phyloP scores from a whole-genome alignment of 75 land plant genomes.

The Chamaecyparis obtusa region DNA sequence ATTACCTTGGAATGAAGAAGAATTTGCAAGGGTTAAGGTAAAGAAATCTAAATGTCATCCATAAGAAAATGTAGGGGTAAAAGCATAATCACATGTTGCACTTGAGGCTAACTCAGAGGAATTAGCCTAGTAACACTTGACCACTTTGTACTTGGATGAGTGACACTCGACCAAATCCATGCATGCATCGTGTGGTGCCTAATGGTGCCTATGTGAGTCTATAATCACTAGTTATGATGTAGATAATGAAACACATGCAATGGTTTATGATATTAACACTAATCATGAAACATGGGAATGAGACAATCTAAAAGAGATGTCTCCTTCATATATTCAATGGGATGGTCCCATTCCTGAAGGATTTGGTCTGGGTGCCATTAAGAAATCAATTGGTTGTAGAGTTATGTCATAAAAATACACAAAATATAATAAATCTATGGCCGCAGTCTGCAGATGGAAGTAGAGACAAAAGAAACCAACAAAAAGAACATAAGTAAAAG shows the following conservation, averaged over 20 bases:
- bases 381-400: constrained; percentile 25
- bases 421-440: no score
- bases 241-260: constrained; percentile 56
- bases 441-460: no score
- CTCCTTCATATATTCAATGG: constrained; percentile 53
- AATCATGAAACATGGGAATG: constrained; percentile 80
- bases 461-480: no score
- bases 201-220: constrained; percentile 91
- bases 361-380: constrained; percentile 22
- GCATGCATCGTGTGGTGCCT: no score
- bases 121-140: constrained; percentile 23
- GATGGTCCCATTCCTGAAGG: constrained; percentile 42
- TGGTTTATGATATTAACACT: constrained; percentile 77
- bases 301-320: constrained; percentile 76
- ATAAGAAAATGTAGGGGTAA: no score
- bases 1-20: constrained; percentile 46
- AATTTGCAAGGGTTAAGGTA: constrained; percentile 39
- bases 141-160: constrained; percentile 57
- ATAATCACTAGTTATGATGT: constrained; percentile 67
- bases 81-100: no score
- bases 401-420: constrained; percentile 16
- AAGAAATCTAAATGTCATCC: constrained; percentile 68
- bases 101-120: no score
- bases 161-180: no score
- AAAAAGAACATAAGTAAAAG: no score